Evolutionary conservation across 179 eudicot genomes (phyloP).

Genomic region (Heliamphora pulchella): DNA sequence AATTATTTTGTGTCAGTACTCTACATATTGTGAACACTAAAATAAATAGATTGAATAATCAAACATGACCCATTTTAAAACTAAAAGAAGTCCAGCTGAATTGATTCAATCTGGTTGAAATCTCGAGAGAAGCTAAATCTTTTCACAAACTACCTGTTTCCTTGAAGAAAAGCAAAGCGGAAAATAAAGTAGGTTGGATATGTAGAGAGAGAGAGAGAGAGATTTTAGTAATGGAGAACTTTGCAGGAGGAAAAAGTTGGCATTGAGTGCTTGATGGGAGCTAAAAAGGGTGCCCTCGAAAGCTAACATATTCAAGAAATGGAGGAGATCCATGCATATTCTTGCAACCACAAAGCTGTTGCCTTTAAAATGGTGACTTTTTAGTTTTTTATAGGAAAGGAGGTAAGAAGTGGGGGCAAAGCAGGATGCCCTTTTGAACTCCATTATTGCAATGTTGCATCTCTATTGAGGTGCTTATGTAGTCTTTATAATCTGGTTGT

Average conservation of each 20-base stretch:
- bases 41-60: too few relatives aligned
- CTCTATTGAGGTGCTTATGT: slow-evolving; percentile 6
- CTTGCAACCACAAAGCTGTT: slow-evolving; percentile 24
- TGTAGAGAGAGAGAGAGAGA: neutral
- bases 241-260: slow-evolving; percentile 21
- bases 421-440: slow-evolving; percentile 34
- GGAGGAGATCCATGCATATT: slow-evolving; percentile 54
- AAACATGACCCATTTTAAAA: too few relatives aligned
- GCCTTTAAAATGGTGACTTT: slow-evolving; percentile 26
- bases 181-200: neutral
- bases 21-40: too few relatives aligned
- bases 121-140: neutral
- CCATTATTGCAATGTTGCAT: slow-evolving; percentile 32
- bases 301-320: neutral
- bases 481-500: slow-evolving; percentile 9
- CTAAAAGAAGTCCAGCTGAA: too few relatives aligned
- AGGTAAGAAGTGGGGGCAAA: slow-evolving; percentile 26
- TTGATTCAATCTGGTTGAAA: too few relatives aligned
- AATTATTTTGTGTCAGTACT: too few relatives aligned
- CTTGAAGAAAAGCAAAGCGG: neutral
- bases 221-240: slow-evolving; percentile 17
- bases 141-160: neutral
- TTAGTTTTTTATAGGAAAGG: slow-evolving; percentile 10
- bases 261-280: slow-evolving; percentile 25
- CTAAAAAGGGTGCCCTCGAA: slow-evolving; percentile 16